Evolutionary conservation across 148 eudicot genomes (phyloP), one percentile per base, ranked within the genome.

Genomic region (Vaccinium corymbosum): DNA sequence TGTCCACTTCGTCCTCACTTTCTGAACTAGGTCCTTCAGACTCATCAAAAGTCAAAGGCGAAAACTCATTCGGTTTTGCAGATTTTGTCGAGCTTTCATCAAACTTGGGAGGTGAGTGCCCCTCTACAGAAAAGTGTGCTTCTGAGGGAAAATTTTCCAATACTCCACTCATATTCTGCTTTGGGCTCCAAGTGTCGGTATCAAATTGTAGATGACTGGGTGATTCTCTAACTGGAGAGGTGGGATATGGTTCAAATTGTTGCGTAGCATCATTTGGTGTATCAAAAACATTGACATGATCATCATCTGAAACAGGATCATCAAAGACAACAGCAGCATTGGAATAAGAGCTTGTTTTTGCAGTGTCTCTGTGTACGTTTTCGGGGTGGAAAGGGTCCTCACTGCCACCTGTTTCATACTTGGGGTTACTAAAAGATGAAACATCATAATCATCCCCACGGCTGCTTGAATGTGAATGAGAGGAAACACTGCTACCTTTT

Each of bases 11-110:
- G 57, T 89, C 89, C 62, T 93, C 95, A 35, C 87, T 90, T 81
- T 89, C 95, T 73, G 94, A 93, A 89, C 79, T 84, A 71, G 87
- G 88, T 7, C 83, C 91, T 85, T 92, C 97, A 19, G 92, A 90
- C 85, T 92, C 89, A 89, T 93, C 94, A 85, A 88, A 93, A 25
- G 85, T 82, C n/a, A 87, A 73, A 76, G 92, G 90, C 20, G 86
- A 53, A 53, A 88, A 84, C 80, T 92, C 88, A 64, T 85, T 90
- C 78, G 85, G 70, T 56, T 88, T 74, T 20, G 85, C 29, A 55
- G 94, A 85, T 32, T 85, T 84, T 55, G 76, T 73, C 80, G 85
- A 86, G 85, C 88, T 93, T 72, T 87, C 93, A 59, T 95, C 85
- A 82, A 88, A 87, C 70, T 48, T 80, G 75, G 82, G 85, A 85